Conservation (phyloP, 345 rosid genomes). For the Kernera saxatilis region DNA sequence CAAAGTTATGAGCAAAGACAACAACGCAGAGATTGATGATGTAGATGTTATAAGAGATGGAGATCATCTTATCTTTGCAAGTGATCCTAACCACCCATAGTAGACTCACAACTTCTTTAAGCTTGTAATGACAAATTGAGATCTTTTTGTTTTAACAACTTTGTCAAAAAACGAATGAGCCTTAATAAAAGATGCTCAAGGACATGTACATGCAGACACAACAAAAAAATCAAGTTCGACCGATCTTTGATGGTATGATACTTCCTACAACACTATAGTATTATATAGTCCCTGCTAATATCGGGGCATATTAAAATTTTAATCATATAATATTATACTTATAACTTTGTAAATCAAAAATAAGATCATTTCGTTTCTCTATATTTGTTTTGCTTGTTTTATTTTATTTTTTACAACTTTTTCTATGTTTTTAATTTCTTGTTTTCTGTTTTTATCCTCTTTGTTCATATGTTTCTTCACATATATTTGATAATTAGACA, state of each 20-base stretch:
- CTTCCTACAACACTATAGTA: neutral
- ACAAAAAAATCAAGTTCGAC: neutral
- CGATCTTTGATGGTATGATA: neutral
- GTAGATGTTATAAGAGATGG: slow-evolving; percentile 74
- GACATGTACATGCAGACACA: neutral
- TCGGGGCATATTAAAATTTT: no score
- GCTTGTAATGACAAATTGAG: neutral
- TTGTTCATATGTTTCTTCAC: no score
- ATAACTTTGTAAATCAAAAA: no score
- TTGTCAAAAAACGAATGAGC: neutral
- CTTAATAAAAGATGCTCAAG: neutral
- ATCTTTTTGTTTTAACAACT: neutral
- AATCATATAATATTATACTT: no score
- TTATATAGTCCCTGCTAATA: no score
- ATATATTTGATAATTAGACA: no score
- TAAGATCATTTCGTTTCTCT: no score
- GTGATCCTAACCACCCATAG: neutral
- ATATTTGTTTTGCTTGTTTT: no score
- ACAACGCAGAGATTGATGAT: slow-evolving; percentile 69
- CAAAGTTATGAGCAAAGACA: slow-evolving; percentile 46
- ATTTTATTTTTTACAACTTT: no score
- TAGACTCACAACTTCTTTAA: neutral
- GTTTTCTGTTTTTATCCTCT: no score
- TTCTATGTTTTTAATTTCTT: no score
- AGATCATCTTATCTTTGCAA: slow-evolving; percentile 62